Evolutionary conservation across 2,329 filamentous ascomycete genomes (phyloP).

Genomic region (Hypoxylon sp.): DNA sequence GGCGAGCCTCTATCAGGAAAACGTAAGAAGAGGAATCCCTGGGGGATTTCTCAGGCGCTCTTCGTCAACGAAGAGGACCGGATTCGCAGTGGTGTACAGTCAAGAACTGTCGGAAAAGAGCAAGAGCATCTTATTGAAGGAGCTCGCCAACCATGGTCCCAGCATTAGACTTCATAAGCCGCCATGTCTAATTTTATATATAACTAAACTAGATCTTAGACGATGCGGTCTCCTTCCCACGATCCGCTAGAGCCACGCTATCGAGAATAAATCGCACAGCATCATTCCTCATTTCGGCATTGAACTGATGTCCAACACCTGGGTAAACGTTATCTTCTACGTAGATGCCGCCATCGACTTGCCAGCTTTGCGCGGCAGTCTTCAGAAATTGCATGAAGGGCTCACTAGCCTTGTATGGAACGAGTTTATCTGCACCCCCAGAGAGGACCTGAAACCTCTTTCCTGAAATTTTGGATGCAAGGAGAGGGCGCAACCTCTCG

Average conservation of each 20-base stretch:
- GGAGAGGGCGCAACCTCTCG: conserved; percentile 60
- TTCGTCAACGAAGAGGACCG: conserved; percentile 58
- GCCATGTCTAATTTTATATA: conserved; percentile 4
- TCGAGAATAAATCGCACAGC: conserved; percentile 74
- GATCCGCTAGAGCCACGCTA: conserved; percentile 56
- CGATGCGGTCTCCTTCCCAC: conserved; percentile 47
- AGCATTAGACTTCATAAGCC: neutral
- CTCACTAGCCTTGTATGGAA: conserved; percentile 74
- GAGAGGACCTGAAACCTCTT: conserved; percentile 77
- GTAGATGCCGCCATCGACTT: conserved; percentile 66
- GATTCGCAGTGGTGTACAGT: conserved; percentile 57
- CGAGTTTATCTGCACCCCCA: conserved; percentile 78
- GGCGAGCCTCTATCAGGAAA: conserved; percentile 63
- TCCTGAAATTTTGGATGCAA: conserved; percentile 67
- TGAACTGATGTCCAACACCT: conserved; percentile 79
- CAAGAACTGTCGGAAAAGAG: conserved; percentile 53
- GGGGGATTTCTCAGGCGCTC: conserved; percentile 61
- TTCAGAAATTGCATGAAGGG: conserved; percentile 75
- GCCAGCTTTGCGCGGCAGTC: conserved; percentile 67
- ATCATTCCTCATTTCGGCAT: conserved; percentile 75
- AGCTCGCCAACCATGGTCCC: conserved; percentile 59
- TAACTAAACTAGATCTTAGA: conserved; percentile 49
- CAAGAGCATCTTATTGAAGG: conserved; percentile 60
- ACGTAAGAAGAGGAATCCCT: conserved; percentile 65
- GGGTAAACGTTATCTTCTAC: conserved; percentile 78